These are phyloP conservation scores for Patellaria atrata DNA, from an alignment of 495 filamentous ascomycete species.

Conservation along the genomic window DNA sequence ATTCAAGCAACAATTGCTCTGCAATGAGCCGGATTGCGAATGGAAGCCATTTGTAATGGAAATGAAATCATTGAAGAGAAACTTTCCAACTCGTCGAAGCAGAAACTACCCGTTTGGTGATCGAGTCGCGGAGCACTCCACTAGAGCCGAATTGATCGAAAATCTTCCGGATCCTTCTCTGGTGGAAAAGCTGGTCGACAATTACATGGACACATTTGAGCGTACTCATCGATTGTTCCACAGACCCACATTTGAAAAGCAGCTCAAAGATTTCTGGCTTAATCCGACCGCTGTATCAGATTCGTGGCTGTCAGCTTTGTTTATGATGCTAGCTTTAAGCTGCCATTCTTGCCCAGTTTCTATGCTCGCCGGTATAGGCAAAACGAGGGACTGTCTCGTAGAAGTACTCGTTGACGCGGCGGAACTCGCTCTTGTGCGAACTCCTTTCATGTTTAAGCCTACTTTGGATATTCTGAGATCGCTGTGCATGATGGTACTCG, in stretches of 20 bases:
- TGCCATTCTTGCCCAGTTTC: not conserved
- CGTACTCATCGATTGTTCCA: not conserved
- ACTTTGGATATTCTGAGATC: not conserved
- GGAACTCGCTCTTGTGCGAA: not conserved
- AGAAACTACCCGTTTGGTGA: not conserved
- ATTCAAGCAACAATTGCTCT: too few relatives aligned
- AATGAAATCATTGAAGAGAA: not conserved
- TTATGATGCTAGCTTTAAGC: not conserved
- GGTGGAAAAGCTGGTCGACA: not conserved
- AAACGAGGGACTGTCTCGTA: not conserved
- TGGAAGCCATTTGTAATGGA: too few relatives aligned
- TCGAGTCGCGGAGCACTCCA: not conserved
- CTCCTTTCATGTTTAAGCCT: constrained; percentile 1
- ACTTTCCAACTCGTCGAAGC: not conserved
- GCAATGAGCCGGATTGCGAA: too few relatives aligned
- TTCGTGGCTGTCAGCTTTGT: not conserved
- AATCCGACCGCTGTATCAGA: not conserved
- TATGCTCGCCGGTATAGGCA: not conserved
- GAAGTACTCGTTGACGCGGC: not conserved
- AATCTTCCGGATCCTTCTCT: not conserved
- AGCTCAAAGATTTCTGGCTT: not conserved
- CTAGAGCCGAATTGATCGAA: not conserved
- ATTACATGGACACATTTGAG: not conserved
- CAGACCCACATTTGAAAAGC: not conserved
- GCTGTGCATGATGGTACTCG: not conserved